Evolutionary conservation across 176 grass and related monocot genomes (phyloP).

Genomic region (Zizania latifolia): DNA sequence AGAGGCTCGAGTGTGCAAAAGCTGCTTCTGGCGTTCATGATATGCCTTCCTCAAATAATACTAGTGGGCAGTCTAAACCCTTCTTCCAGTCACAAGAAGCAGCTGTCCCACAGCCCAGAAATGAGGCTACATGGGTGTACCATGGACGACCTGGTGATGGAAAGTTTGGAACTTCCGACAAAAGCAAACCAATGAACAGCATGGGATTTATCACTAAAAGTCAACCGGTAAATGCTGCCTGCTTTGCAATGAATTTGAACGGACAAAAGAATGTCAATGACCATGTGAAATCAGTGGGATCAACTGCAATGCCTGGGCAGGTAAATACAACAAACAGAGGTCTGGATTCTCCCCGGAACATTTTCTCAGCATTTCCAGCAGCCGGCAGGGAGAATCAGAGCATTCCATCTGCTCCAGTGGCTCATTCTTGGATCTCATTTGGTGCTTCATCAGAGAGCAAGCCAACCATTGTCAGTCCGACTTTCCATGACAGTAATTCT

Average conservation of each 20-base stretch:
- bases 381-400: constrained; percentile 56
- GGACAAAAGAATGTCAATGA: constrained; percentile 49
- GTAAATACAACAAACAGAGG: constrained; percentile 44
- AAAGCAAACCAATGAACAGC: constrained; percentile 33
- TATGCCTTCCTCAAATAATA: constrained; percentile 20
- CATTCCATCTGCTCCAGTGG: constrained; percentile 38
- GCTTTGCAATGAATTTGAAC: constrained; percentile 28
- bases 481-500: constrained; percentile 43
- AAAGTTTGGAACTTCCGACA: constrained; percentile 39
- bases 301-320: constrained; percentile 30
- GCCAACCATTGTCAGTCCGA: constrained; percentile 39
- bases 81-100: constrained; percentile 57
- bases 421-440: constrained; percentile 86
- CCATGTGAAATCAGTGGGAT: constrained; percentile 43
- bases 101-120: constrained; percentile 39
- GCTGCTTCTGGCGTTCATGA: constrained; percentile 31
- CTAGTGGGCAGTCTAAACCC: constrained; percentile 34
- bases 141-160: constrained; percentile 48
- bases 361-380: constrained; percentile 52
- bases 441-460: constrained; percentile 57
- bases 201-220: constrained; percentile 57
- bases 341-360: constrained; percentile 44
- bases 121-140: constrained; percentile 39
- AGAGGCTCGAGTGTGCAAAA: constrained; percentile 33
- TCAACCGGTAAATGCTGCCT: constrained; percentile 38